Evolutionary conservation across 2,329 filamentous ascomycete species (phyloP).

Genomic region (Sclerotinia sclerotiorum): DNA sequence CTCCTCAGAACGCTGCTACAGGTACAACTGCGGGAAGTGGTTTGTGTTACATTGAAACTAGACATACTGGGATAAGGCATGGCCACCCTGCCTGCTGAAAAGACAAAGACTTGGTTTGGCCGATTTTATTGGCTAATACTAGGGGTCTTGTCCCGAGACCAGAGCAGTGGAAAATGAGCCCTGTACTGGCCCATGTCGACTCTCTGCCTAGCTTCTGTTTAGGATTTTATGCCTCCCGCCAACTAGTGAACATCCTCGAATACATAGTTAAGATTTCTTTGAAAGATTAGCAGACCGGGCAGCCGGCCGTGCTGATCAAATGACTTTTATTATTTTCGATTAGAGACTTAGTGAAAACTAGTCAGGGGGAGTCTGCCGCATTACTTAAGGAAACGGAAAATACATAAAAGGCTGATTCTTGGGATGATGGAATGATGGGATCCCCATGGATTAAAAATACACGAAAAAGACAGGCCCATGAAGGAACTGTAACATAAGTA

Average conservation of each 20-base stretch:
- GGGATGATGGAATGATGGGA: background rate
- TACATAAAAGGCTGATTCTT: background rate
- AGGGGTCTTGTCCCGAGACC: slow-evolving; percentile 20
- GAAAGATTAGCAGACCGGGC: slow-evolving; percentile 9
- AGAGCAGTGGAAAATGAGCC: slow-evolving; percentile 16
- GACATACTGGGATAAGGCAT: slow-evolving; percentile 1
- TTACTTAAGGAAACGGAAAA: slow-evolving; percentile 1
- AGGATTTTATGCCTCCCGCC: slow-evolving; percentile 1
- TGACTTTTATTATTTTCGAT: background rate
- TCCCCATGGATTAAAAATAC: slow-evolving; percentile 10
- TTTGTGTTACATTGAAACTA: slow-evolving; percentile 11
- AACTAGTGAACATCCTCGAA: slow-evolving; percentile 4
- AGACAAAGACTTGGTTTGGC: background rate
- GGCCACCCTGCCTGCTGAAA: slow-evolving; percentile 6
- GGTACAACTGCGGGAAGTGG: background rate
- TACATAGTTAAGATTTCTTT: background rate
- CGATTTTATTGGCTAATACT: background rate
- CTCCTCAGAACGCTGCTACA: background rate
- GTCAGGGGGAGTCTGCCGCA: slow-evolving; percentile 19
- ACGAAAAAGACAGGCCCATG: background rate
- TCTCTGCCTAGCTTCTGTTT: background rate
- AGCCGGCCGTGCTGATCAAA: slow-evolving; percentile 4
- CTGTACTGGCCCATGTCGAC: slow-evolving; percentile 1
- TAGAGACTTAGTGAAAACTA: slow-evolving; percentile 11
- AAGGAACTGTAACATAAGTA: background rate